Evolutionary conservation across 2,329 filamentous ascomycete genomes (phyloP), one percentile per base, ranked within the genome.

Genomic region (Fusarium sp.): DNA sequence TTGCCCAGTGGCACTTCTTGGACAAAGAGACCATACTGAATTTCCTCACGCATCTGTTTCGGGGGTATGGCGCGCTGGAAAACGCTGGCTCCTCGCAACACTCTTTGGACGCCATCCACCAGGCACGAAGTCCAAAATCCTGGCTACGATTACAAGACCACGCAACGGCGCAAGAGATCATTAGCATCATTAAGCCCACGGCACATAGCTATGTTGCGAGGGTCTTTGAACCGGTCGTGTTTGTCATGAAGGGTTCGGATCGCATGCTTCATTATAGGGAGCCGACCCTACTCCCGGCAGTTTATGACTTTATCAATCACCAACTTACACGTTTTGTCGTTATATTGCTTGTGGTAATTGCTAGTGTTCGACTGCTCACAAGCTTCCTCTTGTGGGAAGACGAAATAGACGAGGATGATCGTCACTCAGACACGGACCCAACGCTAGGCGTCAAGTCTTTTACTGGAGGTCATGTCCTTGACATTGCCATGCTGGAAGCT

Each of bases 121-220:
- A 92, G 71, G 90, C 89, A 3, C 82, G 91, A 58, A 91, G 88
- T n/a, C 91, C 89, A 1, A 87, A 84, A 5, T 89, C 91, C 13
- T 94, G 91, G 91, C 80, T 93, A 45, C 84, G 85, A 25, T 81
- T 92, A 53, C 91, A 93, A 73, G 91, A 93, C 67, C 90, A 92
- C 67, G 89, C 91, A 70, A 92, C 90, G 1, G 91, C 90, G 3
- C 85, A 84, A 34, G 91, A 93, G 70, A 84, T 93, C 13, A 91
- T 93, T 72, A 83, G 86, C n/a, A 84, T 91, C 29, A 84, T 93
- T 67, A 92, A 91, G 64, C 91, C 91, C 7, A 80, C 83, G 51
- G 85, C 87, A 2, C 83, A 91, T 70, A 90, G 87, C 73, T 91
- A 92, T 72, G 80, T 91, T 15, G 90, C 91, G 22, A 84, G 85